Conservation (phyloP, 2,329 filamentous ascomycete genomes). For the Cordyceps javanica region DNA sequence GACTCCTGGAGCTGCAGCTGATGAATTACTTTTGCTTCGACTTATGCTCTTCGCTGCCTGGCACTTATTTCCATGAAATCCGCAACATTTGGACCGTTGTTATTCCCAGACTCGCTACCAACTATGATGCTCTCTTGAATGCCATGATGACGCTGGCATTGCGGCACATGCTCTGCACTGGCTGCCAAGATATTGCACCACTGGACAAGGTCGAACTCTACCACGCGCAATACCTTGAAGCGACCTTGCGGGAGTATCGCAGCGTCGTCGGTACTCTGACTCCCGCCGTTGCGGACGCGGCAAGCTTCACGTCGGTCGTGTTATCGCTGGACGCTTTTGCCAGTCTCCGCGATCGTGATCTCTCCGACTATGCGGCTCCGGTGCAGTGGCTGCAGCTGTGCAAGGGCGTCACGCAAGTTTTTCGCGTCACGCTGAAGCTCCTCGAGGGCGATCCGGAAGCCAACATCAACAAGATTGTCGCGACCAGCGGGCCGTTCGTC, state of each 20-base stretch:
- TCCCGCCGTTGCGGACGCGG: slow-evolving; percentile 17
- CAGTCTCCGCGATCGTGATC: slow-evolving; percentile 14
- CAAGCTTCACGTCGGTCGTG: slow-evolving; percentile 19
- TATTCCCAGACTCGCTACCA: slow-evolving; percentile 18
- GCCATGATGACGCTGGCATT: slow-evolving; percentile 19
- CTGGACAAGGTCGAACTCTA: slow-evolving; percentile 11
- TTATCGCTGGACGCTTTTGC: slow-evolving; percentile 20
- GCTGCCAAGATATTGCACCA: neutral
- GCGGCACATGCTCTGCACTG: slow-evolving; percentile 15
- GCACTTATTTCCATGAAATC: slow-evolving; percentile 15
- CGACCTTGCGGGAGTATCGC: slow-evolving; percentile 17
- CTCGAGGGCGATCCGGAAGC: slow-evolving; percentile 14
- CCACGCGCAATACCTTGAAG: slow-evolving; percentile 19
- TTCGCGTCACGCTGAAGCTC: slow-evolving; percentile 13
- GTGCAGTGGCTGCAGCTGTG: slow-evolving; percentile 21
- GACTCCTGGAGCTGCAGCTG: slow-evolving; percentile 20
- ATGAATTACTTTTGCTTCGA: slow-evolving; percentile 18
- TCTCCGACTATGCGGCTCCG: slow-evolving; percentile 20
- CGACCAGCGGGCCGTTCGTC: slow-evolving; percentile 11
- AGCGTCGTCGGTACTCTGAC: slow-evolving; percentile 14
- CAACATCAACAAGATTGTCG: slow-evolving; percentile 15
- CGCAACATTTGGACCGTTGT: slow-evolving; percentile 17
- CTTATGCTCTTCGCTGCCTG: slow-evolving; percentile 17
- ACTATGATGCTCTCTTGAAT: slow-evolving; percentile 19
- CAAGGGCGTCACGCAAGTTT: slow-evolving; percentile 18